Percentiles rank a stretch among this genome's conserved stretches.
phyloP scores from a whole-genome alignment of 1,284 basidiomycete genomes.

The Fomitopsis schrenkii region DNA sequence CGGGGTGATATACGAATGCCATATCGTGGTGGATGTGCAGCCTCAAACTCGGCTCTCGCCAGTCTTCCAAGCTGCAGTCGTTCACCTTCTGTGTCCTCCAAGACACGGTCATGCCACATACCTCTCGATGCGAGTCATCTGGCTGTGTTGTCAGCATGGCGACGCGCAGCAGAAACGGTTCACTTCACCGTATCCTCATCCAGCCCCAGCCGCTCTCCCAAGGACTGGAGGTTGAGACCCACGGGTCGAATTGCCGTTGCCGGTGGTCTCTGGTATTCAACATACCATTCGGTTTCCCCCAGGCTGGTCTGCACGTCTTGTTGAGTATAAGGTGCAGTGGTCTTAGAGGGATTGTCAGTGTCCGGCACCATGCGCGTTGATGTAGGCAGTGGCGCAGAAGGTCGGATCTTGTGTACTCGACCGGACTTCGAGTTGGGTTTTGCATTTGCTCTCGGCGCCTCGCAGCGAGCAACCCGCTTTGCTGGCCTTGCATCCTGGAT shows the following conservation, averaged over 20 bases:
- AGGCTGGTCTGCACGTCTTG: neutral
- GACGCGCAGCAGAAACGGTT: neutral
- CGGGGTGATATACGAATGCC: constrained; percentile 50
- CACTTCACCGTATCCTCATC: constrained; percentile 15
- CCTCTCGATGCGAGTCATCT: constrained; percentile 7
- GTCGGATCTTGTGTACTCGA: neutral
- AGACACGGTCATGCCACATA: neutral
- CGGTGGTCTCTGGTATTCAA: constrained; percentile 22
- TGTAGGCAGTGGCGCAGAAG: neutral
- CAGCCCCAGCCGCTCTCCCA: constrained; percentile 16
- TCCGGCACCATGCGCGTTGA: neutral
- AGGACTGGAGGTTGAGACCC: constrained; percentile 12
- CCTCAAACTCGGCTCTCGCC: constrained; percentile 32
- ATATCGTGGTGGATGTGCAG: constrained; percentile 32
- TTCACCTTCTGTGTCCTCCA: neutral
- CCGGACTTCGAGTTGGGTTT: neutral
- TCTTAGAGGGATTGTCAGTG: neutral
- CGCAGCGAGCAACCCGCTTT: neutral
- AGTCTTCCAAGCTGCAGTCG: constrained; percentile 28
- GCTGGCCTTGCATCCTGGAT: neutral
- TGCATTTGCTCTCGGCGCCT: neutral
- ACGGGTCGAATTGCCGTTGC: constrained; percentile 5
- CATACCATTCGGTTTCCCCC: constrained; percentile 16
- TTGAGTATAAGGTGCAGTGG: neutral
- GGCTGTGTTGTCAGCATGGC: neutral